Evolutionary conservation across 2,329 filamentous ascomycete genomes (phyloP).

Genomic region (Penicillium sp.): DNA sequence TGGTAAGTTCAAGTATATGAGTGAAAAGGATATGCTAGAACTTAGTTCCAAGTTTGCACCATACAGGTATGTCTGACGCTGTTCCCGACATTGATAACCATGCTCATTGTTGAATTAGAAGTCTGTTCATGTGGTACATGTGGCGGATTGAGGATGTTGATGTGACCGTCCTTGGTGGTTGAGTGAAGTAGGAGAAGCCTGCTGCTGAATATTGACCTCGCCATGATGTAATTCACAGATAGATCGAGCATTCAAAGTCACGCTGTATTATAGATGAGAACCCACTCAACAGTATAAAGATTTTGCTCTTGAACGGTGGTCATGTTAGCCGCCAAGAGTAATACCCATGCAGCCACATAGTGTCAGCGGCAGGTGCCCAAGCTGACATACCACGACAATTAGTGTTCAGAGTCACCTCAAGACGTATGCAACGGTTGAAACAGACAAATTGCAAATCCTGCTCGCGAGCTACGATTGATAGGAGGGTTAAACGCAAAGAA

Average conservation of each 20-base stretch:
- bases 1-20: constrained; percentile 98
- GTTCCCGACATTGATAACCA: not conserved
- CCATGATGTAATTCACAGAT: not conserved
- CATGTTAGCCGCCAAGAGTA: not conserved
- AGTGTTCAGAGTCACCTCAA: not conserved
- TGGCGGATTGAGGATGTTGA: constrained; percentile 83
- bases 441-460: not conserved
- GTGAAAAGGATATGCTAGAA: constrained; percentile 84
- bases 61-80: constrained; percentile 56
- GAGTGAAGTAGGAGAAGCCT: not conserved
- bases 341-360: not conserved
- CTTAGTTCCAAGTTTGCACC: constrained; percentile 75
- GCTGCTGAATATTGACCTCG: not conserved
- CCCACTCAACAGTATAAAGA: not conserved
- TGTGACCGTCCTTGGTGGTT: constrained; percentile 49
- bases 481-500: constrained; percentile 23
- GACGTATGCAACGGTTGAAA: not conserved
- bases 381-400: not conserved
- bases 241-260: not conserved
- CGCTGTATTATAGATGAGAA: not conserved
- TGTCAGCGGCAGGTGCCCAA: constrained; percentile 1
- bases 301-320: not conserved
- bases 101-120: constrained; percentile 50
- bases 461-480: not conserved
- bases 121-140: constrained; percentile 98